phyloP scores from a whole-genome alignment of 441 rosid species.

The Codiaeum variegatum region DNA sequence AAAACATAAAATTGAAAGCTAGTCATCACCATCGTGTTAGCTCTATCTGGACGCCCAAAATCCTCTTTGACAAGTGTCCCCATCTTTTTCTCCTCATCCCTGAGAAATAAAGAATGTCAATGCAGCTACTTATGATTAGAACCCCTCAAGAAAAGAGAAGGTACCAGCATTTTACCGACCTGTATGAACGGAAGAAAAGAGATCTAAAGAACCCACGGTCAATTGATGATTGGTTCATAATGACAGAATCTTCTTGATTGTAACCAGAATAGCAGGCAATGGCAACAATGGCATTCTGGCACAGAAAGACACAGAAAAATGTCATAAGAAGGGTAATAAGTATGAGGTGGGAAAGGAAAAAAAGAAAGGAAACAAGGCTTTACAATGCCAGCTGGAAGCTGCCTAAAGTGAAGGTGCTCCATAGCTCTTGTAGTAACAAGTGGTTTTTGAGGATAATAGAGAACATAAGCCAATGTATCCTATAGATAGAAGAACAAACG shows the following conservation, averaged over 20 bases:
- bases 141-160: not conserved
- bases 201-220: conserved; percentile 98
- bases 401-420: conserved; percentile 99
- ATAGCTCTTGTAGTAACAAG: conserved; percentile 97
- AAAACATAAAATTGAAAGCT: conserved; percentile 2
- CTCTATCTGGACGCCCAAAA: conserved; percentile 92
- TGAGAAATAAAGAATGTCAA: conserved; percentile 28
- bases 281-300: conserved; percentile 94
- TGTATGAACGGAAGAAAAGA: conserved; percentile 88
- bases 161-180: conserved; percentile 38
- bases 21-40: conserved; percentile 72
- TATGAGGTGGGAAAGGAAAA: not conserved
- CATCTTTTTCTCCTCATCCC: conserved; percentile 99
- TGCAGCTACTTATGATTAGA: conserved; percentile 10
- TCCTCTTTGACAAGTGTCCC: conserved; percentile 99
- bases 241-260: conserved; percentile 99
- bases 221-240: conserved; percentile 96
- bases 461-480: conserved; percentile 97
- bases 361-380: conserved; percentile 22
- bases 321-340: conserved; percentile 5
- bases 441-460: conserved; percentile 95
- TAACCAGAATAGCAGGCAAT: conserved; percentile 97
- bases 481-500: conserved; percentile 25
- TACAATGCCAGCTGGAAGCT: conserved; percentile 99
- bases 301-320: conserved; percentile 18